Base-by-base conservation (phyloP, 768 basidiomycete species). In the Tricholoma matsutake region DNA sequence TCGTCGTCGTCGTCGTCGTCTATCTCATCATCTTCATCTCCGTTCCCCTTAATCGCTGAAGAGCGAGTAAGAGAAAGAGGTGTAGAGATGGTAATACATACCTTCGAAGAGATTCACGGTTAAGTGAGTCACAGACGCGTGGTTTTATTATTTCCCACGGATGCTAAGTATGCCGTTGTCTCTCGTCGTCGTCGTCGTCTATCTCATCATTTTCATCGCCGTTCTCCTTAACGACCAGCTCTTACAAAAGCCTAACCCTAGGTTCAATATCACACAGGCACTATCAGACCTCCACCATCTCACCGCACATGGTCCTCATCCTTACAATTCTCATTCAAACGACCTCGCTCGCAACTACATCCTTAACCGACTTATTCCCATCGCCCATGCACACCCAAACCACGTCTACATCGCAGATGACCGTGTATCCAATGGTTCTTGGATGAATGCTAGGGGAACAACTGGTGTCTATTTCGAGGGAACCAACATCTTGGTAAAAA, bases 321-420 rank as follows among this genome's bases (percentile, higher is more conserved):
- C 92, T 0, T 91, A 86, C 74, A 86, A 89, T 67, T 91, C 90
- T 1, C 89, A 86, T 73, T 82, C 85, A 16, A 94, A 94, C 67
- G 87, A 90, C 64, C 66, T 78, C 28, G 87, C 92, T 25, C 85
- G 83, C 54, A 68, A 72, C 0, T 87, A 86, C 68, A 72, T 94
- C 32, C 74, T 89, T 28, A 68, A 76, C 3, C 83, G 88, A 2
- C 68, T 93, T 13, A 64, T 72, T 39, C 71, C 76, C 3, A 75
- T 88, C 25, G 78, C 82, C 31, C 72, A 72, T 11, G 69, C 65
- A 18, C 72, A 80, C 64, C 16, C 51, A 3, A 67, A 74, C 0
- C 77, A 84, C 61, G 78, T 88, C 3, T 76, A 84, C 45, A 68
- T 88, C 11, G 73, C 78, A 13, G 77, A 84, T 56, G 87, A 89